Evolutionary conservation across 257 asterid species (phyloP).

Genomic region (Solanum chilense): DNA sequence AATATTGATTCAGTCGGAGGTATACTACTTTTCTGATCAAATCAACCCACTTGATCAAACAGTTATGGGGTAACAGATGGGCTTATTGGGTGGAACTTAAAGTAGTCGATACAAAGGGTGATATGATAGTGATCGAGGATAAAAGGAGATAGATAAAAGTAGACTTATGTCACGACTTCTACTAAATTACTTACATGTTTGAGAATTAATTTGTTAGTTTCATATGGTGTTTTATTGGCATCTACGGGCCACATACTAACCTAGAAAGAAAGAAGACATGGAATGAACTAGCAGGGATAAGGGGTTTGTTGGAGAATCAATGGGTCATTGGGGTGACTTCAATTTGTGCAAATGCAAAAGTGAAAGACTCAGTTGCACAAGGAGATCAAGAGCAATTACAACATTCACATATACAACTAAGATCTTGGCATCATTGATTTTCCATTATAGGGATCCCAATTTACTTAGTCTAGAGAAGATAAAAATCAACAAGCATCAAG

Average conservation of each 20-base stretch:
- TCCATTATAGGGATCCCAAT: too few species aligned
- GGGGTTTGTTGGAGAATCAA: background rate
- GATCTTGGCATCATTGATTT: too few species aligned
- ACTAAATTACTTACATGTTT: background rate
- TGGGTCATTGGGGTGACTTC: background rate
- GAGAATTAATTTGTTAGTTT: background rate
- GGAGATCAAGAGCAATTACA: too few species aligned
- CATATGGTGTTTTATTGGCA: background rate
- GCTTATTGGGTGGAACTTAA: background rate
- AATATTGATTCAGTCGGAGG: too few species aligned
- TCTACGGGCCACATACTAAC: background rate
- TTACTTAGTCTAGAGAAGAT: too few species aligned
- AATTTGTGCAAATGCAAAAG: background rate
- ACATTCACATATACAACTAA: too few species aligned
- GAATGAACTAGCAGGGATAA: background rate
- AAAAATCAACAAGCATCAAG: too few species aligned
- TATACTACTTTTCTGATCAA: too few species aligned
- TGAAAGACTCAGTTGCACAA: background rate
- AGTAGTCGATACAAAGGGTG: background rate
- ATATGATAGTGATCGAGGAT: background rate
- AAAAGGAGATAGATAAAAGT: background rate
- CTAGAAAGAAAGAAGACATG: background rate
- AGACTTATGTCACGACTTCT: background rate
- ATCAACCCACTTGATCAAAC: background rate
- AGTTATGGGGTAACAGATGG: background rate